A percentile compares a stretch with the other conserved stretches of the same genome.
phyloP scores from a whole-genome alignment of 2,329 filamentous ascomycete species.

The Fusarium anguioides region DNA sequence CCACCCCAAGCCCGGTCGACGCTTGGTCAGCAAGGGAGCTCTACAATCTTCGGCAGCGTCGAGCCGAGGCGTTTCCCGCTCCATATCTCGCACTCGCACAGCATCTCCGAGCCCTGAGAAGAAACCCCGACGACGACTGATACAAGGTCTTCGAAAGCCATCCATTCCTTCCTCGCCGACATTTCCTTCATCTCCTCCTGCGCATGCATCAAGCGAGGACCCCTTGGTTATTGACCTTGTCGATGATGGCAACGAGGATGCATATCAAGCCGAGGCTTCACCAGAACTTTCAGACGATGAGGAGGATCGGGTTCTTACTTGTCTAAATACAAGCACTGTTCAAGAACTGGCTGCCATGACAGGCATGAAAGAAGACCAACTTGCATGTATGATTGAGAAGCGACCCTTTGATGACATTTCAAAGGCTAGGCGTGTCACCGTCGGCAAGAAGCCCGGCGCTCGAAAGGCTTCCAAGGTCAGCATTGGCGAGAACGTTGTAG shows the following conservation, averaged over 20 bases:
- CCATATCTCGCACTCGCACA: conserved; percentile 34
- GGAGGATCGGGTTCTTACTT: conserved; percentile 71
- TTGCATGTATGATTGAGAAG: conserved; percentile 75
- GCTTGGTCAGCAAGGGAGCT: conserved; percentile 48
- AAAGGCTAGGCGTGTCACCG: conserved; percentile 73
- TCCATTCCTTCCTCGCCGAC: conserved; percentile 39
- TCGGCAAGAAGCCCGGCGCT: conserved; percentile 60
- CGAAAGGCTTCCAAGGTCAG: conserved; percentile 58
- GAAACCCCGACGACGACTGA: conserved; percentile 49
- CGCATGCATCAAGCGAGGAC: conserved; percentile 49
- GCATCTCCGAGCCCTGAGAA: conserved; percentile 48
- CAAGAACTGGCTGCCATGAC: conserved; percentile 86
- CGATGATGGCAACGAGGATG: conserved; percentile 57
- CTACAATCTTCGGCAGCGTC: conserved; percentile 37
- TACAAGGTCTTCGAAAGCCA: conserved; percentile 51
- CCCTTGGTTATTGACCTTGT: conserved; percentile 51
- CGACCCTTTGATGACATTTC: conserved; percentile 78
- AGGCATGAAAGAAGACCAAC: conserved; percentile 75
- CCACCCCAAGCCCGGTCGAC: conserved; percentile 43
- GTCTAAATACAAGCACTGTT: conserved; percentile 82
- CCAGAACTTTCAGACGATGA: conserved; percentile 48
- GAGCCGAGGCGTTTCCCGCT: conserved; percentile 22
- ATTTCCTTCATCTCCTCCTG: conserved; percentile 36
- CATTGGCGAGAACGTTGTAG: conserved; percentile 64
- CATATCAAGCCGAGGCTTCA: conserved; percentile 52